Evolutionary conservation across 2,329 filamentous ascomycete species (phyloP), one percentile per base, ranked within the genome.

Genomic region (Nemania sp.): DNA sequence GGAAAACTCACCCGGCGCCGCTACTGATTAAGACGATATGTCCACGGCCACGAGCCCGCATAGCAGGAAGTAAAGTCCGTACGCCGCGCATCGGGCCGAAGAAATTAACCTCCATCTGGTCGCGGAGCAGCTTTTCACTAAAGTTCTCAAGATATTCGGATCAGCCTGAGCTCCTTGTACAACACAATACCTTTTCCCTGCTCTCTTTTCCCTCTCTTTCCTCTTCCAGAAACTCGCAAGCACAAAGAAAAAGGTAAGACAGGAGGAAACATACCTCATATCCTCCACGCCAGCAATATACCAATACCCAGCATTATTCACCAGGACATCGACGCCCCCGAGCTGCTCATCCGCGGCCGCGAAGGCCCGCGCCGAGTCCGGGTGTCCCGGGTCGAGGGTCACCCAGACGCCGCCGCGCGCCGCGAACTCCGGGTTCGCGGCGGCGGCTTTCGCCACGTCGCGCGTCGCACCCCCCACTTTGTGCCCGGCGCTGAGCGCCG

Each of bases 81-180:
- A 57, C 40, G 20, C 44, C 44, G 41, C 54, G 54, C 40, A 57
- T 42, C n/a, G 54, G 54, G 24, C 54, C 54, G 28, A 45, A 49
- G 19, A 57, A 57, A 48, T 57, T 57, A 36, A 49, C 41, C 36
- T 57, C 54, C 54, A 57, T 57, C 40, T 57, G 54, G n/a, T 41
- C 19, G 24, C 49, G 54, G 34, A 57, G 31, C 24, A 52, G 40
- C 24, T 28, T 14, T 23, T 57, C 54, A 23, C 49, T 57, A 46
- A 17, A 54, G 11, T 28, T 17, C 37, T 34, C 45, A 19, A 19
- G 34, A 40, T 39, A 37, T 36, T 53, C 6, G 34, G 5, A 48
- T 48, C 28, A 53, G 36, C 28, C 30, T 42, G 28, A 48, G 30
- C 43, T 43, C 44, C 19, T 15, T 42, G 41, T 6, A 40, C 19